These are phyloP conservation scores for Auricularia auricula-judae DNA, from an alignment of 768 basidiomycete genomes.

Conservation along the genomic window DNA sequence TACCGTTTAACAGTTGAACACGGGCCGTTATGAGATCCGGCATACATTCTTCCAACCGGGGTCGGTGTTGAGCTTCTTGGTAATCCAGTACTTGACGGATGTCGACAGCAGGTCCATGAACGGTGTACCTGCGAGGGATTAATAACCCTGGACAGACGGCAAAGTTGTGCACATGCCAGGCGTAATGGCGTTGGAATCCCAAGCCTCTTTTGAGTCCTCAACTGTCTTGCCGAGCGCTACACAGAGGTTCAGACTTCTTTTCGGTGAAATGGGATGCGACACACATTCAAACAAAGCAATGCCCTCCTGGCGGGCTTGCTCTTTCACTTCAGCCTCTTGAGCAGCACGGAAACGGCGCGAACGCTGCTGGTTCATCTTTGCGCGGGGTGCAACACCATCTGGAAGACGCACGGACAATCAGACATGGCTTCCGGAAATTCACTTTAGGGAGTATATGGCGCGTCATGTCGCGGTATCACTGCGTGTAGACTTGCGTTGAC, in stretches of 20 bases:
- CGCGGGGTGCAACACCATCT: conserved; percentile 97
- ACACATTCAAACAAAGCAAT: conserved; percentile 77
- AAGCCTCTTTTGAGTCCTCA: conserved; percentile 72
- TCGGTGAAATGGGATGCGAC: background rate
- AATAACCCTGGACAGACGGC: background rate
- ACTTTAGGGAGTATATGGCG: background rate
- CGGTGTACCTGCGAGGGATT: conserved; percentile 41
- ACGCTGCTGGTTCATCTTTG: conserved; percentile 99
- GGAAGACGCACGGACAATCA: conserved; percentile 1
- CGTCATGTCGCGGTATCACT: no score
- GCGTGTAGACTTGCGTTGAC: no score
- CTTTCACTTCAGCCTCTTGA: conserved; percentile 92
- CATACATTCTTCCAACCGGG: conserved; percentile 89
- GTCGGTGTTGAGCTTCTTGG: conserved; percentile 87
- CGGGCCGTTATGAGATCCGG: background rate
- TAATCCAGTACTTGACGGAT: conserved; percentile 93
- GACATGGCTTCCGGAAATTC: background rate
- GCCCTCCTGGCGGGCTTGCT: conserved; percentile 73
- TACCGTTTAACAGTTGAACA: background rate
- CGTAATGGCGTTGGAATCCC: conserved; percentile 99
- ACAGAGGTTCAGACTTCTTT: background rate
- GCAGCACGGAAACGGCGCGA: conserved; percentile 91
- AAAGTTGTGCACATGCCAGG: conserved; percentile 40
- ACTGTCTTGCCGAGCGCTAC: conserved; percentile 84
- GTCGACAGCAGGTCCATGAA: conserved; percentile 91